Percentiles rank a stretch among this genome's conserved stretches.
Evolutionary conservation across 2,329 filamentous ascomycete genomes (phyloP).

Genomic region (Trichoderma gracile): DNA sequence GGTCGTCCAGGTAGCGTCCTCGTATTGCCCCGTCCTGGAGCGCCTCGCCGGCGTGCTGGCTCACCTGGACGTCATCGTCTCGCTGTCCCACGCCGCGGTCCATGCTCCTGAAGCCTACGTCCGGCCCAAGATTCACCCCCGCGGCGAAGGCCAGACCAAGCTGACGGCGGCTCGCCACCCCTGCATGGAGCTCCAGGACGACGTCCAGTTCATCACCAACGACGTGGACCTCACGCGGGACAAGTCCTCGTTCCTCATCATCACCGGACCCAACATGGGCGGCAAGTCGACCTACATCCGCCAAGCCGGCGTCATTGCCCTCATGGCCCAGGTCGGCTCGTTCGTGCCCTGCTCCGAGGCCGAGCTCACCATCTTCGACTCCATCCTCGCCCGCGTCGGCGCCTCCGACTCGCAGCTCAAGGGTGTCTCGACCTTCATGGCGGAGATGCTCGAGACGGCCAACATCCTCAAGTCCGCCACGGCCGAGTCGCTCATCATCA

Average conservation of each 20-base stretch:
- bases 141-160: conserved; percentile 83
- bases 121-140: conserved; percentile 83
- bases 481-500: conserved; percentile 93
- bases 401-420: conserved; percentile 96
- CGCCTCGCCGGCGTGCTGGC: conserved; percentile 83
- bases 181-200: conserved; percentile 98
- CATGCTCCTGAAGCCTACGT: conserved; percentile 92
- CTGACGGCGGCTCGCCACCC: conserved; percentile 94
- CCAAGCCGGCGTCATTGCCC: conserved; percentile 91
- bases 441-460: conserved; percentile 97
- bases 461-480: conserved; percentile 98
- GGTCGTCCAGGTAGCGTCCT: conserved; percentile 89
- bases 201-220: conserved; percentile 98
- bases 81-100: conserved; percentile 88
- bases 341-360: conserved; percentile 92
- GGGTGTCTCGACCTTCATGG: conserved; percentile 98
- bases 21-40: conserved; percentile 91
- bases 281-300: conserved; percentile 98
- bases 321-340: conserved; percentile 96
- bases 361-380: conserved; percentile 94
- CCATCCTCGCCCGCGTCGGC: conserved; percentile 91
- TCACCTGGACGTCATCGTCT: conserved; percentile 92
- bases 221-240: conserved; percentile 80
- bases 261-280: conserved; percentile 98
- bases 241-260: conserved; percentile 87